Conservation (phyloP, 768 basidiomycete species). For the Lentinula edodes region DNA sequence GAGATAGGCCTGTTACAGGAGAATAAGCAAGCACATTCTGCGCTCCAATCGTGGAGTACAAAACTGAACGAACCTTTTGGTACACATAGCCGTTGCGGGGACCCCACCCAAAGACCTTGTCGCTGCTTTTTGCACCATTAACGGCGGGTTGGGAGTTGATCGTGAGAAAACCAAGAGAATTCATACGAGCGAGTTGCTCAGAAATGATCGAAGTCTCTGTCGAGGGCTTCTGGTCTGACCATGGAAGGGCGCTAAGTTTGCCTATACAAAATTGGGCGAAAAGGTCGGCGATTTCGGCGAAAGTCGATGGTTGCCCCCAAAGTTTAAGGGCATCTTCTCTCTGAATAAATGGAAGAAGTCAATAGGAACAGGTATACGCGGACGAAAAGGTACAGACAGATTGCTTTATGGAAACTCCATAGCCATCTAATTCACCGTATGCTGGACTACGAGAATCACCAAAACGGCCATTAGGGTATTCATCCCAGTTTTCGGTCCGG, state of each 20-base stretch:
- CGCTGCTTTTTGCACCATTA: constrained; percentile 80
- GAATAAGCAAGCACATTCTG: neutral
- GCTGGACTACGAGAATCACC: constrained; percentile 97
- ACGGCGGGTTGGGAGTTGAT: constrained; percentile 98
- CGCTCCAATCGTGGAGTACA: neutral
- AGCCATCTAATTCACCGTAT: constrained; percentile 96
- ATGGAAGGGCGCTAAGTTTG: constrained; percentile 76
- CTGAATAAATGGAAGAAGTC: constrained; percentile 29
- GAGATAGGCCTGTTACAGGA: constrained; percentile 69
- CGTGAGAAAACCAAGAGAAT: constrained; percentile 88
- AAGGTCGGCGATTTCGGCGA: constrained; percentile 61
- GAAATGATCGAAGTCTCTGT: constrained; percentile 81
- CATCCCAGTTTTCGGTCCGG: constrained; percentile 98
- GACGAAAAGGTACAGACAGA: constrained; percentile 40
- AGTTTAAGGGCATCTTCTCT: constrained; percentile 82
- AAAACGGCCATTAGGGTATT: constrained; percentile 98
- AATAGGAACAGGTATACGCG: constrained; percentile 5
- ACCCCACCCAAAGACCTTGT: constrained; percentile 89
- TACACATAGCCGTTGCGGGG: constrained; percentile 92
- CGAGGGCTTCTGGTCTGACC: constrained; percentile 89
- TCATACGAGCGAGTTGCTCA: constrained; percentile 75
- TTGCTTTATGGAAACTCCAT: constrained; percentile 89
- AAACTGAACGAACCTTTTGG: constrained; percentile 62
- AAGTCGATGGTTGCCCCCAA: constrained; percentile 77
- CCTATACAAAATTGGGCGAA: constrained; percentile 83